Conservation (phyloP, 371 early-diverging fungal species). For the Mucor circinelloides region DNA sequence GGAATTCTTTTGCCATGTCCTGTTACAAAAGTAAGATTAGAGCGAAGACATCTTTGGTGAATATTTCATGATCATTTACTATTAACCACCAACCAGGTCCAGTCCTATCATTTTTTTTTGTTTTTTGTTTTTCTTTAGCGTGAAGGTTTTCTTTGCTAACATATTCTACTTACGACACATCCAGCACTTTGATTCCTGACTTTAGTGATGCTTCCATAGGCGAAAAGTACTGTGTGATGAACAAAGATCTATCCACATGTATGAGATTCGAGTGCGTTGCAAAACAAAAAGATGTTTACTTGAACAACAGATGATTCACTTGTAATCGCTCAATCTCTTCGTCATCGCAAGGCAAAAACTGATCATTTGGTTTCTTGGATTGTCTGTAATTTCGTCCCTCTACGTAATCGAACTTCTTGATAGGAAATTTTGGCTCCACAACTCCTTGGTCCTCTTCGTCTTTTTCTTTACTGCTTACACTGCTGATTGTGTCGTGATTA, state of each 20-base stretch:
- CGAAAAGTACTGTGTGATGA: slow-evolving; percentile 18
- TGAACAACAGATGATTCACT: slow-evolving; percentile 35
- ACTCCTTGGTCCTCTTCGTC: background rate
- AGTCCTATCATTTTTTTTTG: slow-evolving; percentile 7
- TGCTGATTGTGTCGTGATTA: background rate
- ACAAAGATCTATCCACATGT: slow-evolving; percentile 14
- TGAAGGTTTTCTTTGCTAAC: background rate
- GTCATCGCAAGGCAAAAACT: slow-evolving; percentile 49
- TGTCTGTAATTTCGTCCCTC: slow-evolving; percentile 38
- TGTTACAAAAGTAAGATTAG: background rate
- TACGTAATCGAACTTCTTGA: slow-evolving; percentile 31
- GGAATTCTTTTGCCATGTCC: slow-evolving; percentile 44
- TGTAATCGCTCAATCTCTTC: slow-evolving; percentile 48
- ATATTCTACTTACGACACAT: slow-evolving; percentile 26
- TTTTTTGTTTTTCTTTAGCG: background rate
- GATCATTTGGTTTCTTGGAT: slow-evolving; percentile 15
- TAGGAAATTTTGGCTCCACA: slow-evolving; percentile 39
- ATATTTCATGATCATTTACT: slow-evolving; percentile 2
- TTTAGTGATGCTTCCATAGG: slow-evolving; percentile 26
- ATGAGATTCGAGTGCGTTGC: background rate
- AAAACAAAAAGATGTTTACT: slow-evolving; percentile 16
- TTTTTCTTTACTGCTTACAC: background rate
- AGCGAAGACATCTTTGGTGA: background rate
- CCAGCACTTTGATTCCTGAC: slow-evolving; percentile 29
- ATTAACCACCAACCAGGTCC: slow-evolving; percentile 46